Evolutionary conservation across 805 yeast genomes (phyloP), one percentile per base, ranked within the genome.

Genomic region (Kodamaea nitidulidarum): DNA sequence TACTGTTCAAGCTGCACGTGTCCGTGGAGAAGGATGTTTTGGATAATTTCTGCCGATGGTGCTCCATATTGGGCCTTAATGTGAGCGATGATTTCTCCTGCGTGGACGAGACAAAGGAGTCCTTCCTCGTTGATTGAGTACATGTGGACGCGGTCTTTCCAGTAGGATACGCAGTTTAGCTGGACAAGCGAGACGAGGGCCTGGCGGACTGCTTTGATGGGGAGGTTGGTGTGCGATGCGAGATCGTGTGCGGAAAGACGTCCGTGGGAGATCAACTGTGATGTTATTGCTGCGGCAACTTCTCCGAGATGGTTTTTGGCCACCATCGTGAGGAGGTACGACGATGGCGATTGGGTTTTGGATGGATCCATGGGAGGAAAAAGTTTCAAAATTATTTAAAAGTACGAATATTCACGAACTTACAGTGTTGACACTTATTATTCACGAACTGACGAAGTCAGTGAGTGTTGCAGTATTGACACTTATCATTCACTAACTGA

Each of bases 131-230:
- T 74, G 43, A 79, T 75, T 21, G 67, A 67, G 57, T 88, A 88
- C 50, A 63, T 73, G 1, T 74, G 67, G 14, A 46, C 41, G 0
- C 52, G 54, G 20, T 78, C 84, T 12, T 62, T 63, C 78, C 88
- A 80, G 52, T 78, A 78, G 16, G 73, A 73, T 7, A 86, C 80
- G 58, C 95, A 84, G 43, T 84, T 77, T 45, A 87, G 67, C 60
- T 91, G 96, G 29, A 90, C 70, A 51, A 91, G 64, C 6, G 90
- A 76, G 4, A 86, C 95, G 31, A 91, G 65, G 0, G 84, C 70
- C 24, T 81, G 75, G 47, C 80, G 80, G 14, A 86, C 76, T 10
- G 73, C 61, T 10, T 73, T 57, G 0, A 65, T 38, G 1, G 81
- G 73, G 35, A 84, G 55, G 7, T 63, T 60, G 2, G 81, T 65